Conservation (phyloP, 345 rosid genomes). For the Melaleuca alternifolia region DNA sequence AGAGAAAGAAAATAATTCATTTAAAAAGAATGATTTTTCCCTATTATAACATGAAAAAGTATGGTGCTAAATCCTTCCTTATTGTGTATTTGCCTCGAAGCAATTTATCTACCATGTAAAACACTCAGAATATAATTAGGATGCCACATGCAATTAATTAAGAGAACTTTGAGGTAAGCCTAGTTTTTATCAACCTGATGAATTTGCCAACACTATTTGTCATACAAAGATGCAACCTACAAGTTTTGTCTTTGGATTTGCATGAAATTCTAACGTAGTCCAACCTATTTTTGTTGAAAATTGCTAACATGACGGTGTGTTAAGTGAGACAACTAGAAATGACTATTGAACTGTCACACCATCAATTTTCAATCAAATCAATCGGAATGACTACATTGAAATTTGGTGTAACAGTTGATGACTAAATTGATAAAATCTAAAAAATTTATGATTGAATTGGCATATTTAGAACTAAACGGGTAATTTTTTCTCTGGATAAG, state of each 20-base stretch:
- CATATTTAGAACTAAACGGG: background rate
- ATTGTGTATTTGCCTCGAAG: background rate
- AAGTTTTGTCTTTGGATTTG: background rate
- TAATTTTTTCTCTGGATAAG: background rate
- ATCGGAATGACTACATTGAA: background rate
- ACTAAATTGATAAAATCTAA: background rate
- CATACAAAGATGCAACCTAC: background rate
- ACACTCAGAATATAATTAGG: background rate
- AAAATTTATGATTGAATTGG: background rate
- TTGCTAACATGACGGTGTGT: rapidly evolving
- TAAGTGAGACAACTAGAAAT: background rate
- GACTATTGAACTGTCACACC: background rate
- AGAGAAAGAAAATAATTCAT: background rate
- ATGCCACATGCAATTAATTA: background rate
- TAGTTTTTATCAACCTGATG: background rate
- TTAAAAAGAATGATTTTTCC: background rate
- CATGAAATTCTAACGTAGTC: background rate
- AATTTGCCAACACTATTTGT: background rate
- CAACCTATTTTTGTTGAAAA: background rate
- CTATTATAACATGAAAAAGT: background rate
- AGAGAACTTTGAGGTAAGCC: background rate
- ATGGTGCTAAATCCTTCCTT: background rate
- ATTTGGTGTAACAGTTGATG: rapidly evolving
- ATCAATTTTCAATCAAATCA: background rate
- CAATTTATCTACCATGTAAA: background rate